phyloP scores from a whole-genome alignment of 2,329 filamentous ascomycete genomes.

The Hymenoscyphus linearis region DNA sequence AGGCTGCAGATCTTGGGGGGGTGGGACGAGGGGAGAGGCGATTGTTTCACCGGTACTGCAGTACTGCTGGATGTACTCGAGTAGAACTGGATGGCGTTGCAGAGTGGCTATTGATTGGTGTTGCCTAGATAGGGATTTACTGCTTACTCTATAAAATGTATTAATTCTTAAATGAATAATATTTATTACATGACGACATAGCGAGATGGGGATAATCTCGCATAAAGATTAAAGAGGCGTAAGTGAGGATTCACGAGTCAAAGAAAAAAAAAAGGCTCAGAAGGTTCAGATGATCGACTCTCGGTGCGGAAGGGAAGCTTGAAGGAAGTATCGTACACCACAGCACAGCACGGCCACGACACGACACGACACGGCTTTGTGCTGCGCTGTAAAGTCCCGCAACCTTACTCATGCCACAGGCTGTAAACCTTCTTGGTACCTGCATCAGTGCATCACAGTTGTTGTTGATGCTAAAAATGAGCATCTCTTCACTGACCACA shows the following conservation, averaged over 20 bases:
- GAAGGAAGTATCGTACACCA: background rate
- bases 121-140: too few species aligned
- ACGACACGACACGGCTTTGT: too few species aligned
- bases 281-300: background rate
- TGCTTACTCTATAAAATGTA: too few species aligned
- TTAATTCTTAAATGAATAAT: too few species aligned
- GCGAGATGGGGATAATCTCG: background rate
- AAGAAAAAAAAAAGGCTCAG: too few species aligned
- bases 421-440: background rate
- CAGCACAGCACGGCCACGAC: background rate
- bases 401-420: background rate
- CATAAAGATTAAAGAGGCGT: background rate
- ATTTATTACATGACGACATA: too few species aligned
- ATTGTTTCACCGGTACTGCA: background rate
- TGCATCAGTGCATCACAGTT: background rate
- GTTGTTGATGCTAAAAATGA: background rate
- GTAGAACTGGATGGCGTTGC: too few species aligned
- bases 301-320: background rate
- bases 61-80: too few species aligned
- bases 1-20: background rate
- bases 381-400: background rate
- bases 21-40: background rate
- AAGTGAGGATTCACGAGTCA: background rate
- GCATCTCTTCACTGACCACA: background rate
- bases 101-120: too few species aligned